These are phyloP conservation scores for Phytopythium aichiense DNA, from an alignment of 352 stramenopile genomes.

Conservation along the genomic window DNA sequence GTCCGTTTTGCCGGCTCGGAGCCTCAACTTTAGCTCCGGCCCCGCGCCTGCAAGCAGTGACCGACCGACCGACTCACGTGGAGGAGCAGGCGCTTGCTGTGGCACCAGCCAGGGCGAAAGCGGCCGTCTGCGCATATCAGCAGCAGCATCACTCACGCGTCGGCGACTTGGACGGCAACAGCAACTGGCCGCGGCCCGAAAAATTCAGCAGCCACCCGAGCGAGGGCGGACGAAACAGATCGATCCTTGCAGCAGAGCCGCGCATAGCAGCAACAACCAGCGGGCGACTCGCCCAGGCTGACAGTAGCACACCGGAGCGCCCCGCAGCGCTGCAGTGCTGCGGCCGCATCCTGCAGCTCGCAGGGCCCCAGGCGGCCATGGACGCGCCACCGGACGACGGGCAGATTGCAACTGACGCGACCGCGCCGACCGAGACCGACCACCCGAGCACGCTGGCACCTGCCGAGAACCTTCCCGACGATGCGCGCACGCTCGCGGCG, in stretches of 20 bases:
- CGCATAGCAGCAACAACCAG: not conserved
- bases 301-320: not conserved
- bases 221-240: not conserved
- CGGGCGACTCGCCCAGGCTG: too few relatives aligned
- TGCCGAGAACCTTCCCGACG: slow-evolving; percentile 9
- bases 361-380: not conserved
- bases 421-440: not conserved
- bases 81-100: not conserved
- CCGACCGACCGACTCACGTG: too few relatives aligned
- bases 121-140: not conserved
- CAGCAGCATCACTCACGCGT: not conserved
- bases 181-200: not conserved
- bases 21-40: slow-evolving; percentile 1
- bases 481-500: slow-evolving; percentile 4
- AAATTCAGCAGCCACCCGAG: not conserved
- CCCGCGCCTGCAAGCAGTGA: not conserved
- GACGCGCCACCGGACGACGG: not conserved
- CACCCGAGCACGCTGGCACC: slow-evolving; percentile 7
- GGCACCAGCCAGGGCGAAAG: too few relatives aligned
- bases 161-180: not conserved
- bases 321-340: not conserved
- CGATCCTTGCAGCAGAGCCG: not conserved
- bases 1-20: not conserved
- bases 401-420: slow-evolving; percentile 5
- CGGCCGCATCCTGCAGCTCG: not conserved